A percentile compares a stretch with the other conserved stretches of the same genome.
Conservation (phyloP, 2,329 filamentous ascomycete genomes). For the Fusarium xyrophilum region DNA sequence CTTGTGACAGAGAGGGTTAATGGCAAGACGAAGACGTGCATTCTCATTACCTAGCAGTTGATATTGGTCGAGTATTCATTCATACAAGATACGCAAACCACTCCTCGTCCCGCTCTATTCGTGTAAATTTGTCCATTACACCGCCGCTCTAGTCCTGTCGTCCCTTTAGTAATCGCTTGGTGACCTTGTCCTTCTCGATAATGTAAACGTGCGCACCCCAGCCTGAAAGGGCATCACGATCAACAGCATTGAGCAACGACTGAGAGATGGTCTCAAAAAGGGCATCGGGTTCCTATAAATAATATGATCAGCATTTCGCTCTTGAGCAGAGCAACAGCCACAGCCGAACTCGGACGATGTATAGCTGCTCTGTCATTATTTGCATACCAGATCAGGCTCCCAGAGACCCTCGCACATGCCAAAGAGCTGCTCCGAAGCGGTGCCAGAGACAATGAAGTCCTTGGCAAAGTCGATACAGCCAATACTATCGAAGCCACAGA, state of each 20-base stretch:
- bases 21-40: conserved; percentile 23
- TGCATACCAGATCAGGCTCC: conserved; percentile 91
- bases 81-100: conserved; percentile 45
- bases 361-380: background rate
- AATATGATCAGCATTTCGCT: conserved; percentile 25
- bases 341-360: background rate
- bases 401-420: conserved; percentile 98
- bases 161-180: conserved; percentile 97
- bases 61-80: conserved; percentile 45
- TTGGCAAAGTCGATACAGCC: conserved; percentile 99
- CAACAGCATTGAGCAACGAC: conserved; percentile 91
- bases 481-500: conserved; percentile 98
- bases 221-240: conserved; percentile 93
- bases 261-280: conserved; percentile 99
- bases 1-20: background rate
- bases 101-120: conserved; percentile 18
- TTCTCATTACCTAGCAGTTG: conserved; percentile 40
- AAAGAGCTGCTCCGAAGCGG: conserved; percentile 95
- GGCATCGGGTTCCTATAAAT: conserved; percentile 75
- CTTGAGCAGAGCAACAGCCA: background rate
- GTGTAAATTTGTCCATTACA: conserved; percentile 25
- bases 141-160: conserved; percentile 76
- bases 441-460: conserved; percentile 98
- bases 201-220: conserved; percentile 99
- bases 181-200: conserved; percentile 99